phyloP scores from a whole-genome alignment of 2,329 filamentous ascomycete species.

The Fonsecaea pedrosoi region DNA sequence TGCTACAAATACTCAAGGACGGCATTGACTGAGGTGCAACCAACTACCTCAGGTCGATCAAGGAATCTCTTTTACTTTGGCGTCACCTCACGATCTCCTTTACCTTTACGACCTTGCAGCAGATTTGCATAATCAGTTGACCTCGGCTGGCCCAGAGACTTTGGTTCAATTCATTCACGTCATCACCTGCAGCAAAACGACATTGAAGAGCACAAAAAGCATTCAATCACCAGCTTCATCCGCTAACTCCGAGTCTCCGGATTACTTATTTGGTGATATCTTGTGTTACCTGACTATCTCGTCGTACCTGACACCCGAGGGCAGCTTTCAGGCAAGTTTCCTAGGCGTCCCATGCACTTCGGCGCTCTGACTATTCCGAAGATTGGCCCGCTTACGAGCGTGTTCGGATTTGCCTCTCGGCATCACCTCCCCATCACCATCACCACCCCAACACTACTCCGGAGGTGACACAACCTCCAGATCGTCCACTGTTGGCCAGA shows the following conservation, averaged over 20 bases:
- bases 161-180: background rate
- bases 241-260: slow-evolving; percentile 17
- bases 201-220: background rate
- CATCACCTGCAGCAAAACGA: background rate
- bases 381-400: slow-evolving; percentile 20
- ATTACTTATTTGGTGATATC: slow-evolving; percentile 17
- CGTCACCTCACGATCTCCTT: background rate
- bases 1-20: slow-evolving; percentile 13
- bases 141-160: slow-evolving; percentile 12
- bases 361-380: slow-evolving; percentile 22
- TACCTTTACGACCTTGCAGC: background rate
- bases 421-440: background rate
- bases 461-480: background rate
- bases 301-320: background rate
- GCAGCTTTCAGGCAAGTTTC: background rate
- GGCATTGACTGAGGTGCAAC: background rate
- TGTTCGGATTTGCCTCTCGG: slow-evolving; percentile 1
- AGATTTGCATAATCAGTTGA: slow-evolving; percentile 14
- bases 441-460: slow-evolving; percentile 1
- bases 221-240: background rate
- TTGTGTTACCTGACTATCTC: background rate
- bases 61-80: slow-evolving; percentile 8
- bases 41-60: background rate
- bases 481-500: slow-evolving; percentile 2
- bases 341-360: slow-evolving; percentile 1